Base-by-base conservation (phyloP, 768 basidiomycete species). In the Rickenella mellea region DNA sequence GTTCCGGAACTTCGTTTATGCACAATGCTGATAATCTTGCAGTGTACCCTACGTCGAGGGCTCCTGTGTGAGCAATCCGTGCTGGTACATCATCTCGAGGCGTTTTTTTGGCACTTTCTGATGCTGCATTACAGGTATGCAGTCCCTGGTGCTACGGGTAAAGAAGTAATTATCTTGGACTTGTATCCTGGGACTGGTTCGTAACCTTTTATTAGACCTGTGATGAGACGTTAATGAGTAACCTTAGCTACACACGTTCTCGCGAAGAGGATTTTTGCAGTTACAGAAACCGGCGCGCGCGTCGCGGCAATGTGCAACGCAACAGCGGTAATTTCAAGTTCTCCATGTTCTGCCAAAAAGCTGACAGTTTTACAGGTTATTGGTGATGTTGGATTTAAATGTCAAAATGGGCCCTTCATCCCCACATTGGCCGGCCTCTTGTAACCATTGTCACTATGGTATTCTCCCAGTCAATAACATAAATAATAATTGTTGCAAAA, bases 121-220 rank as follows among this genome's bases (percentile, higher is more conserved):
- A 12, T n/a, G 7, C 2, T 17, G 10, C 27, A 11, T 22, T 1
- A 21, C 24, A 51, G 50, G 51, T 76, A 78, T 52, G 59, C 51
- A 35, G 74, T 79, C 0, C 46, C 62, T 2, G 67, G 67, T 17
- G 74, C 75, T 7, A 77, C 76, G 1, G 74, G 76, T 22, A 74
- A 70, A 47, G 76, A 80, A 55, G 73, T 73, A 19, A 62, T 62
- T 5, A 78, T 80, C 36, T 66, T 78, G 27, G 78, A 79, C 51
- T 55, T 80, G 19, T 74, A 76, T 45, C 69, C 71, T 2, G 61
- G 62, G n/a, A 78, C 76, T 6, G 68, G 74, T 74, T 40, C 22
- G 67, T 42, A 37, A 10, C 20, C 8, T 3, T n/a, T 9, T 29
- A 26, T 25, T 14, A 19, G 17, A 21, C 17, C n/a, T 22, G 10